phyloP scores from a whole-genome alignment of 2,329 filamentous ascomycete species.

The Acephala macrosclerotiorum region DNA sequence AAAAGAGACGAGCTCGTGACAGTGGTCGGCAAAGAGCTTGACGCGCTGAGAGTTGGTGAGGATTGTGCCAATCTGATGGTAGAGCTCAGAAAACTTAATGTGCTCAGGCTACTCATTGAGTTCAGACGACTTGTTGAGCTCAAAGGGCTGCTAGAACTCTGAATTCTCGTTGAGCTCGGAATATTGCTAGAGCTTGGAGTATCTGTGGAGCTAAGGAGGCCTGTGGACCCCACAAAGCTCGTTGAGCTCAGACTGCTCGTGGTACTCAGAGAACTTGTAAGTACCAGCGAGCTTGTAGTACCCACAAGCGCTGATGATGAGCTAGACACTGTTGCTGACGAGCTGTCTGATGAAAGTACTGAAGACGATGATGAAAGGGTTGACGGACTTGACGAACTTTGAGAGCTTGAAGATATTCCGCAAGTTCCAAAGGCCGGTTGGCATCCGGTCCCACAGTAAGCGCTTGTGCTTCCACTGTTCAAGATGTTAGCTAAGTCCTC shows the following conservation, averaged over 20 bases:
- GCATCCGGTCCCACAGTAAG: conserved; percentile 31
- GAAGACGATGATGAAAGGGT: not conserved
- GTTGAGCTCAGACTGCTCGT: too few species aligned
- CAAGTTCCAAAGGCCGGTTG: conserved; percentile 20
- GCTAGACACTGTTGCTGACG: not conserved
- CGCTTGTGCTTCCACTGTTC: conserved; percentile 19
- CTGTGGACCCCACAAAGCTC: too few species aligned
- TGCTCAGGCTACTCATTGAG: not conserved
- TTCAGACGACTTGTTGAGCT: too few species aligned
- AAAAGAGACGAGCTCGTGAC: not conserved
- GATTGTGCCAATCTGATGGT: not conserved
- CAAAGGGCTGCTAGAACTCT: not conserved
- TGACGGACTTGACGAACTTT: not conserved
- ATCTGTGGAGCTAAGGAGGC: too few species aligned
- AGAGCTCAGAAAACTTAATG: not conserved
- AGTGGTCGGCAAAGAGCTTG: not conserved
- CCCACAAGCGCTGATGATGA: not conserved
- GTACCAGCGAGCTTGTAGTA: not conserved
- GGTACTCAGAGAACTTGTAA: not conserved
- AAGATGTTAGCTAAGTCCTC: not conserved
- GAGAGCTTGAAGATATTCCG: not conserved
- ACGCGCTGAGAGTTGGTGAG: not conserved
- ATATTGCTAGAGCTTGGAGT: too few species aligned
- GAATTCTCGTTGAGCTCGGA: too few species aligned
- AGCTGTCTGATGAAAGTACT: conserved; percentile 1